These are phyloP conservation scores for Neurospora sp. DNA, from an alignment of 495 filamentous ascomycete genomes.

Conservation along the genomic window DNA sequence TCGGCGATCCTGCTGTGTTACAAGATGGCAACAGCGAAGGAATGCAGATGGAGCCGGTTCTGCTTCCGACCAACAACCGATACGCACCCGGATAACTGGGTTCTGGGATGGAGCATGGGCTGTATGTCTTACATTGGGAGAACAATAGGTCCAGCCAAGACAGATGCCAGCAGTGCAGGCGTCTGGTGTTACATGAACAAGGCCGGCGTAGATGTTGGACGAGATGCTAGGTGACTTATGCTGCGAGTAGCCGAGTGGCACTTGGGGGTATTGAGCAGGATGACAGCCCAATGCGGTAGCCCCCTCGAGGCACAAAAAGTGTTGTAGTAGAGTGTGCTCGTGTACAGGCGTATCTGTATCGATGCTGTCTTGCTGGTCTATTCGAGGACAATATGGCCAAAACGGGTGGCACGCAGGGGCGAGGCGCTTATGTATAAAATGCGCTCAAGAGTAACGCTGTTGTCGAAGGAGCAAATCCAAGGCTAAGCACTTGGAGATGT, in stretches of 20 bases:
- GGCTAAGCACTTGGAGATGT: not conserved
- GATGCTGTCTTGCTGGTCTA: not conserved
- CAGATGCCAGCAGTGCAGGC: slow-evolving; percentile 1
- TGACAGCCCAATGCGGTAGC: not conserved
- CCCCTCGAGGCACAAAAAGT: not conserved
- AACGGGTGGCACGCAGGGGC: not conserved
- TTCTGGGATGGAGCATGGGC: slow-evolving; percentile 10
- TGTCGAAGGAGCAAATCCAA: not conserved
- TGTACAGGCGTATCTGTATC: not conserved
- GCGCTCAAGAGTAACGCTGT: not conserved
- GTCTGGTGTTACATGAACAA: slow-evolving; percentile 1
- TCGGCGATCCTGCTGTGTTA: not conserved
- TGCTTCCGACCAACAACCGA: slow-evolving; percentile 12
- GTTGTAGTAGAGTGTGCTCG: not conserved
- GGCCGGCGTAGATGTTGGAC: not conserved
- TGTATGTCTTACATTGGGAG: slow-evolving; percentile 14
- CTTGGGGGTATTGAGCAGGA: slow-evolving; percentile 3
- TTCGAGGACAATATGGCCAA: not conserved
- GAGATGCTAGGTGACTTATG: not conserved
- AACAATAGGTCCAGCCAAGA: slow-evolving; percentile 1
- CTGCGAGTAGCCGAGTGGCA: slow-evolving; percentile 5
- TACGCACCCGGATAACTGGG: slow-evolving; percentile 19
- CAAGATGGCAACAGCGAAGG: not conserved
- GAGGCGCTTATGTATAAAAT: not conserved
- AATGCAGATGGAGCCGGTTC: slow-evolving; percentile 1